Evolutionary conservation across 2,329 filamentous ascomycete genomes (phyloP).

Genomic region (Colletotrichum spinosum): DNA sequence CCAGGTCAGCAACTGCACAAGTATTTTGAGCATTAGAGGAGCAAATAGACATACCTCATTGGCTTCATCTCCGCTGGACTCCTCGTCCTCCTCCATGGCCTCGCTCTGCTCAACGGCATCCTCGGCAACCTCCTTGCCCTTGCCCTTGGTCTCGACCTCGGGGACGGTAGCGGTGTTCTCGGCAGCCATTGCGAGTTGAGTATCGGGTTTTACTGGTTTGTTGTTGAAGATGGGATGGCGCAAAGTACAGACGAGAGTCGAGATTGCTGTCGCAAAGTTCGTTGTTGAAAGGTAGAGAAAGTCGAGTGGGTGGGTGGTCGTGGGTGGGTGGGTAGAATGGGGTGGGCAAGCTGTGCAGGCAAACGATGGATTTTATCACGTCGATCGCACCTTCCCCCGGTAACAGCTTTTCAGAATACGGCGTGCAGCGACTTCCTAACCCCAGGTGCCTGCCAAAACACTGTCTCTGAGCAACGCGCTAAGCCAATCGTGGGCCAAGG

Average conservation of each 20-base stretch:
- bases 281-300: constrained; percentile 9
- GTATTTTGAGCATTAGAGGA: background rate
- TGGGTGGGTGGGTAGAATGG: constrained; percentile 27
- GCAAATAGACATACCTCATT: constrained; percentile 60
- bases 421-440: constrained; percentile 7
- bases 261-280: constrained; percentile 4
- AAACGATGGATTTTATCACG: constrained; percentile 33
- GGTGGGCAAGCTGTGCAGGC: constrained; percentile 28
- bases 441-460: too few relatives aligned
- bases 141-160: constrained; percentile 78
- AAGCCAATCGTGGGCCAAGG: background rate
- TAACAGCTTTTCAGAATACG: constrained; percentile 31
- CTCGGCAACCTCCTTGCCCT: constrained; percentile 79
- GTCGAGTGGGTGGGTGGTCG: constrained; percentile 15
- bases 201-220: constrained; percentile 26
- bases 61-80: constrained; percentile 76
- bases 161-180: constrained; percentile 58
- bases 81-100: constrained; percentile 81
- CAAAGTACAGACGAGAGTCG: constrained; percentile 7
- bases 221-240: background rate
- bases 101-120: constrained; percentile 65
- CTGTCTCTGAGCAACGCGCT: constrained; percentile 26
- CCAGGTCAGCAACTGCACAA: constrained; percentile 27
- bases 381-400: constrained; percentile 36
- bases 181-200: constrained; percentile 56